phyloP scores from a whole-genome alignment of 305 asterid species.

The Rubia tinctorum region DNA sequence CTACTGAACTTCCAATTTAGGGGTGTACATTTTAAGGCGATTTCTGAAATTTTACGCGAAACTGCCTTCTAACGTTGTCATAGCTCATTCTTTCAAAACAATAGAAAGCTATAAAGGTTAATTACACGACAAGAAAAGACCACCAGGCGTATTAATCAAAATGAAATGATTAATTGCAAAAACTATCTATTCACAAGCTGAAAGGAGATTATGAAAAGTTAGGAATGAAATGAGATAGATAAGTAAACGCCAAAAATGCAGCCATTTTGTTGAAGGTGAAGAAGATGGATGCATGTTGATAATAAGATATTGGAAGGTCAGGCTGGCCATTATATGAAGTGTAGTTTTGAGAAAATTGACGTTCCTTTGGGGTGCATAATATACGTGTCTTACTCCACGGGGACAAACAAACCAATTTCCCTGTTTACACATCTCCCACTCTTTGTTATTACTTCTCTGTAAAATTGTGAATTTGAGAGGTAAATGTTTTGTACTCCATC shows the following conservation, averaged over 20 bases:
- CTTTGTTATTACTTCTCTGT: not conserved
- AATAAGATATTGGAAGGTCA: not conserved
- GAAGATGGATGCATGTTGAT: not conserved
- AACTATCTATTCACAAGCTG: no score
- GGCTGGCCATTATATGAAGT: not conserved
- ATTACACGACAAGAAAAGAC: no score
- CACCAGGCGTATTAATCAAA: not conserved
- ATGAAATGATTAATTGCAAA: not conserved
- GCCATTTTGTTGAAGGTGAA: not conserved
- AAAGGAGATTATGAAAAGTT: no score
- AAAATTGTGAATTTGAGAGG: no score
- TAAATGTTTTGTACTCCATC: no score
- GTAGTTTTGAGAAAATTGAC: constrained; percentile 21
- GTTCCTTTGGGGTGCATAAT: constrained; percentile 34
- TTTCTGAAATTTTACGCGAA: no score
- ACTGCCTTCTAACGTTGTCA: no score
- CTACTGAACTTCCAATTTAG: no score
- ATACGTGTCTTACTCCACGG: constrained; percentile 26
- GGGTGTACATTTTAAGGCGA: no score
- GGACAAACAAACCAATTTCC: constrained; percentile 42
- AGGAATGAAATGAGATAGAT: no score
- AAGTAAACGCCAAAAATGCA: not conserved
- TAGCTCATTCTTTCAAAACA: no score
- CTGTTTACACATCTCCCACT: constrained; percentile 27
- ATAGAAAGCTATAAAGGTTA: no score